A percentile compares a stretch with the other conserved stretches of the same genome.
These are phyloP conservation scores for Oehlia diaphana DNA, from an alignment of 192 early-diverging fungal genomes.

Conservation along the genomic window DNA sequence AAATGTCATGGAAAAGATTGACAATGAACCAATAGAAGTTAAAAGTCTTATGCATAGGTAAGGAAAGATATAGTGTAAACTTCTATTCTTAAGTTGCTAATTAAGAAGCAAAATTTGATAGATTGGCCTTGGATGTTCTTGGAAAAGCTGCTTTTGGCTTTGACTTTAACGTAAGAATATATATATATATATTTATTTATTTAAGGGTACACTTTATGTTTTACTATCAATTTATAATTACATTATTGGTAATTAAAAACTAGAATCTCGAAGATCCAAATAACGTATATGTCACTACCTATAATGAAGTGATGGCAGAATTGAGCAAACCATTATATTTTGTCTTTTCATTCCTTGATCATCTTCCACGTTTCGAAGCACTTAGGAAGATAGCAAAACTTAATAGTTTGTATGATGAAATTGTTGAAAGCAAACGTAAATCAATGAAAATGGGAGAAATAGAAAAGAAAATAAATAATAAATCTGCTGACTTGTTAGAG, in stretches of 20 bases:
- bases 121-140: not conserved
- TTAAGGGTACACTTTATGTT: too few species aligned
- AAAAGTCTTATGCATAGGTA: not conserved
- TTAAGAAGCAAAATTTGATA: not conserved
- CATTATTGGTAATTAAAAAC: not conserved
- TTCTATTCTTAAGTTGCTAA: too few species aligned
- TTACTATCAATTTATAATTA: too few species aligned
- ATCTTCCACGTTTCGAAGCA: not conserved
- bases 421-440: slow-evolving; percentile 1
- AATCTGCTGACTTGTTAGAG: not conserved
- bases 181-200: too few species aligned
- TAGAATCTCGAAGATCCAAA: not conserved
- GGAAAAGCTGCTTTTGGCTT: not conserved
- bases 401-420: not conserved
- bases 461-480: not conserved
- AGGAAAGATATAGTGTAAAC: not conserved
- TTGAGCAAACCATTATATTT: not conserved
- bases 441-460: not conserved
- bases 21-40: slow-evolving; percentile 3
- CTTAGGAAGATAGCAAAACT: not conserved
- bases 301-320: not conserved
- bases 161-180: not conserved
- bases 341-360: not conserved
- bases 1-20: not conserved
- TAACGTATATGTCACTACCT: not conserved